phyloP scores from a whole-genome alignment of 306 rosid species.

The Amphicarpaea edgeworthii region DNA sequence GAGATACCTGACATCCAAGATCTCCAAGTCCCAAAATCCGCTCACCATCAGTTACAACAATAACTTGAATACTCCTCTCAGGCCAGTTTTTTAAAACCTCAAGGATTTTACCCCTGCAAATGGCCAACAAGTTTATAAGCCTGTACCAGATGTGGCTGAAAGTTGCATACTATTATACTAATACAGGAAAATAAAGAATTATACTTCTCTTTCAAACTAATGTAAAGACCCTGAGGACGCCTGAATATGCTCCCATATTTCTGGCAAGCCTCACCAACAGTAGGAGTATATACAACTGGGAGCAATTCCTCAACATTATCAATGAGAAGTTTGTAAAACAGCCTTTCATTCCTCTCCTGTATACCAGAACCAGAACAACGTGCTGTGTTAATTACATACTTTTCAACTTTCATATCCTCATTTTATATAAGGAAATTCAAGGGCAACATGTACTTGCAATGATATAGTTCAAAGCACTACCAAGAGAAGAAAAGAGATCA shows the following conservation, averaged over 20 bases:
- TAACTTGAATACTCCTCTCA: conserved; percentile 80
- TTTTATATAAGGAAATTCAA: background rate
- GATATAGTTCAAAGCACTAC: conserved; percentile 8
- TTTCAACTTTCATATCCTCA: conserved; percentile 22
- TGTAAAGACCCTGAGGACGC: conserved; percentile 99
- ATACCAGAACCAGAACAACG: conserved; percentile 38
- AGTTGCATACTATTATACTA: conserved; percentile 22
- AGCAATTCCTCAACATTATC: conserved; percentile 91
- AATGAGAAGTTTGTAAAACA: conserved; percentile 84
- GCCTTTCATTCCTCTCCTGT: conserved; percentile 95
- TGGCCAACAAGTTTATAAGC: conserved; percentile 22
- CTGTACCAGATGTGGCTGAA: conserved; percentile 12
- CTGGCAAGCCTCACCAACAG: conserved; percentile 97
- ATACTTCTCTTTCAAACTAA: conserved; percentile 95
- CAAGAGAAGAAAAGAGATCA: background rate
- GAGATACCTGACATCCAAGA: conserved; percentile 94
- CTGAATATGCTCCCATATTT: conserved; percentile 94
- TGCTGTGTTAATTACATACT: background rate
- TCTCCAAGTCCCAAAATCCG: conserved; percentile 97
- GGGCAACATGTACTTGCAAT: background rate
- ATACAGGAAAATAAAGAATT: conserved; percentile 20
- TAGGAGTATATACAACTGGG: conserved; percentile 90
- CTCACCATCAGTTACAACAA: conserved; percentile 97
- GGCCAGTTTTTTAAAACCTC: conserved; percentile 99
- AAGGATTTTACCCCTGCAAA: conserved; percentile 82